Base-by-base conservation (phyloP, 257 asterid genomes). In the Solanum pennellii region DNA sequence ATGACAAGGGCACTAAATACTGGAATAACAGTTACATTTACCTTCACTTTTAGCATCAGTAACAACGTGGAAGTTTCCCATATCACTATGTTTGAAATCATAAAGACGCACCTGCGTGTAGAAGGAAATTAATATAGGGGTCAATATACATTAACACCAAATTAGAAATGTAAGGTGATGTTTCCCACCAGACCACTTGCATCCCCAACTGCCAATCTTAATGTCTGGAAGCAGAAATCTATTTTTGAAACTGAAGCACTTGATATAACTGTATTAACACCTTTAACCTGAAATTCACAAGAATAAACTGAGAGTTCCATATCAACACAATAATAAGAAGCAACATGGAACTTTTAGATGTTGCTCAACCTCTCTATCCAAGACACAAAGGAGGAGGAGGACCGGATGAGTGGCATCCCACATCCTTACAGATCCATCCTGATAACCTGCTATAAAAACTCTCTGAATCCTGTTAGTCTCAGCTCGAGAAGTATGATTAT, bases 391-490 rank as follows among this genome's bases (percentile, higher is more conserved):
- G 90, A 90, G 93, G 41, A 92, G 89, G 66, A 95, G 90, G 86
- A 95, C 97, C 72, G 98, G 98, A 92, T 90, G 86, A 76, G 98
- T 96, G 89, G 94, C 96, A 93, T 95, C 97, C 99, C 98, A 96
- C 87, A 96, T 90, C 88, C 92, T 94, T 87, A 94, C 92, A 86
- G 98, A 96, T 90, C 98, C 99, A 91, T 96, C 96, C 87, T 91
- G 94, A 91, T 94, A 96, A 79, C 99, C 99, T 47, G 94, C 94
- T 83, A 92, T 90, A 86, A 92, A 96, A 87, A 96, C 65, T 89
- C 94, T 93, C 84, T 44, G 90, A 60, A 92, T 91, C 91, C 71
- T 89, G 90, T 83, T 92, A 87, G 92, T 93, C 86, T 91, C 91
- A 56, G 89, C 91, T 87, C 87, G 85, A 74, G 93, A 88, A 87